Conservation (phyloP, 2,329 filamentous ascomycete genomes). For the Talaromyces sp. region DNA sequence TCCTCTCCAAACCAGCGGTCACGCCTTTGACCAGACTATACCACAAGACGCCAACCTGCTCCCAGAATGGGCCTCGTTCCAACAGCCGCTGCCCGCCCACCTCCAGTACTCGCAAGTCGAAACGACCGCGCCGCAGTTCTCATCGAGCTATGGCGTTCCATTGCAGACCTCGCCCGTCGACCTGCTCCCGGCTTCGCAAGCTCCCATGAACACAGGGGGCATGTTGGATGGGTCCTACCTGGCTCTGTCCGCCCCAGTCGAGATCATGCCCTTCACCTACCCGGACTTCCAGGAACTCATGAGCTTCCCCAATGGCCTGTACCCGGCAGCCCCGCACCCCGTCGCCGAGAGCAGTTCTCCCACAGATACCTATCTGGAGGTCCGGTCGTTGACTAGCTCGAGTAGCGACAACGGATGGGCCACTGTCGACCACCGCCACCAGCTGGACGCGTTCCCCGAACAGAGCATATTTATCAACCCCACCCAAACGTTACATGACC, state of each 20-base stretch:
- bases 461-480: constrained; percentile 80
- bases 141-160: constrained; percentile 51
- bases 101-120: constrained; percentile 46
- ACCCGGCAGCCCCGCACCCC: constrained; percentile 40
- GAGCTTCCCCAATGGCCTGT: constrained; percentile 69
- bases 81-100: constrained; percentile 34
- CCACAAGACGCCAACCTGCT: constrained; percentile 40
- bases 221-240: constrained; percentile 62
- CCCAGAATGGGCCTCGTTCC: constrained; percentile 41
- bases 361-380: constrained; percentile 76
- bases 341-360: constrained; percentile 58
- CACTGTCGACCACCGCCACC: constrained; percentile 66
- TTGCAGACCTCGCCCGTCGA: constrained; percentile 47
- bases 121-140: constrained; percentile 48
- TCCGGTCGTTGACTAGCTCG: constrained; percentile 75
- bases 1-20: constrained; percentile 40
- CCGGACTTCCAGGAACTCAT: constrained; percentile 34
- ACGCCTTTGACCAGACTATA: constrained; percentile 39
- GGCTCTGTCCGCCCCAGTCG: constrained; percentile 51
- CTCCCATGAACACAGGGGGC: constrained; percentile 51
- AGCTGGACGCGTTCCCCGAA: constrained; percentile 62
- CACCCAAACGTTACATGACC: constrained; percentile 79
- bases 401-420: constrained; percentile 83
- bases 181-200: constrained; percentile 54
- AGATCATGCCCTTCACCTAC: constrained; percentile 35